Base-by-base conservation (phyloP, 2,329 filamentous ascomycete species). In the Ascochyta fabae region DNA sequence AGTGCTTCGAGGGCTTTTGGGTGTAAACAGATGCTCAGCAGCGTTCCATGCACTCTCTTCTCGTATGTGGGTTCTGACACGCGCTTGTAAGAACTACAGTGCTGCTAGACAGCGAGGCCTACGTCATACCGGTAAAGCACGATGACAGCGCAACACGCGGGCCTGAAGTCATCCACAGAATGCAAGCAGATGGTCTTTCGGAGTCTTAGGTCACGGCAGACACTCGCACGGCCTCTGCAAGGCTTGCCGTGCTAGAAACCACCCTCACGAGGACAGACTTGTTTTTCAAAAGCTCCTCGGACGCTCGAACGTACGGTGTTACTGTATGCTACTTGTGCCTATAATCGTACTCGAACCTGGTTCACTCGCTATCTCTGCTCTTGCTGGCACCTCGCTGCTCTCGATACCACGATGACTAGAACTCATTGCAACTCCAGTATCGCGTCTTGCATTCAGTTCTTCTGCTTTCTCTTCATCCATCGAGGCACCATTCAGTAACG, bases 91-190 rank as follows among this genome's bases (percentile, higher is more conserved):
- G 41, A 55, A 44, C 52, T 45, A 45, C 35, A 55, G 22, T 13
- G 52, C 40, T 55, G 46, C 46, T 46, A 55, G 19, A 24, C 34
- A 54, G 34, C 34, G 24, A 54, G 41, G 41, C 41, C 27, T 63
- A 63, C 60, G 60, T 63, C 60, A 63, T 61, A 44, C 45, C 36
- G 44, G 43, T 51, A 57, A 29, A 26, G 44, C 38, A 36, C 35
- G 4, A 31, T 23, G 22, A 55, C 52, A 49, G 35, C 29, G 31
- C 48, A 56, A 15, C 29, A 38, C 10, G 29, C 50, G 27, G 42
- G 38, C 44, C 39, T 53, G 15, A 31, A 48, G 3, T 24, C 31
- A 27, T 36, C 15, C 40, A 33, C 15, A 23, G 16, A 13, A 31
- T 33, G 19, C 27, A 34, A 39, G 26, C 4, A 33, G 12, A 23